A percentile compares a stretch with the other conserved stretches of the same genome.
phyloP scores from a whole-genome alignment of 352 stramenopile genomes.

The Plasmopara viticola region DNA sequence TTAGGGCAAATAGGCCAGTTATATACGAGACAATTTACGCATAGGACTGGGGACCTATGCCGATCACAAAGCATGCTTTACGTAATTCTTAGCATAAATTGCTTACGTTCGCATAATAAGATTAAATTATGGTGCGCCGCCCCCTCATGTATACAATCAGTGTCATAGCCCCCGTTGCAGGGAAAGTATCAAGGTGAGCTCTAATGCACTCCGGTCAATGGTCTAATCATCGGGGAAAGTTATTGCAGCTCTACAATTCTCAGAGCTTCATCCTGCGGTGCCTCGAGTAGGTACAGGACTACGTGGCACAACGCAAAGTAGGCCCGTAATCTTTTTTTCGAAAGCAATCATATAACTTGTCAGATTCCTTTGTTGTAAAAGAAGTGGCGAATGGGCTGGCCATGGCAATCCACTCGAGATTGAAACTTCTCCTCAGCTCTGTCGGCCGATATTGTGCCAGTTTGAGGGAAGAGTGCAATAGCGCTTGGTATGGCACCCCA shows the following conservation, averaged over 20 bases:
- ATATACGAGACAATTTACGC: too few relatives aligned
- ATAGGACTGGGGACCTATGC: too few relatives aligned
- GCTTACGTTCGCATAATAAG: too few relatives aligned
- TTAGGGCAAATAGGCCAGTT: too few relatives aligned
- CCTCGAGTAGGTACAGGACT: too few relatives aligned
- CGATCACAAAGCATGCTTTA: too few relatives aligned
- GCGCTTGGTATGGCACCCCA: constrained; percentile 74
- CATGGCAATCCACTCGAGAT: constrained; percentile 47
- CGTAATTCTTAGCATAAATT: too few relatives aligned
- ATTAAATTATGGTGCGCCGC: too few relatives aligned
- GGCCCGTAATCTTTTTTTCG: too few relatives aligned
- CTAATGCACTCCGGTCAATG: constrained; percentile 37
- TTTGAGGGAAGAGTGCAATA: constrained; percentile 78
- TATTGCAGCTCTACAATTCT: neutral
- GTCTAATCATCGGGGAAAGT: constrained; percentile 31
- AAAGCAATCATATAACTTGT: neutral
- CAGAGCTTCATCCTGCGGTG: too few relatives aligned
- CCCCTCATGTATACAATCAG: too few relatives aligned
- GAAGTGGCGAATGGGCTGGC: constrained; percentile 52
- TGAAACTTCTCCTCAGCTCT: constrained; percentile 62
- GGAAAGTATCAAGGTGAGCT: constrained; percentile 31
- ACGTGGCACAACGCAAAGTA: too few relatives aligned
- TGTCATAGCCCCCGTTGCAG: constrained; percentile 4
- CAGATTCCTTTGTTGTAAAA: constrained; percentile 85
- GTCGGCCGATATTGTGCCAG: constrained; percentile 55